Evolutionary conservation across 371 early-diverging fungal genomes (phyloP).

Genomic region (Mortierella sp.): DNA sequence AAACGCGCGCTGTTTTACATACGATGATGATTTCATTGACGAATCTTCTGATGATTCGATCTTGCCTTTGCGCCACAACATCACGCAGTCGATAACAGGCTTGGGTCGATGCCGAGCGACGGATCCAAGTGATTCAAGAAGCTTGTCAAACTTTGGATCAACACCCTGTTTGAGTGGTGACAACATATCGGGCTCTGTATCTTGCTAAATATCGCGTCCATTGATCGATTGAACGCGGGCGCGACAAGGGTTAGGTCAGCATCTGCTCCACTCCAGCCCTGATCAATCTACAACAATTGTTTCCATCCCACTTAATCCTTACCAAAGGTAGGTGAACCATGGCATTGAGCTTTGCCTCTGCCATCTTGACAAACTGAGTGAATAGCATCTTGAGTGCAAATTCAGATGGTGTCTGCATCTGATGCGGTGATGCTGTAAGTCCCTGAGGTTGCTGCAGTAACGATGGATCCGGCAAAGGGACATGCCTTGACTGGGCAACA

Average conservation of each 20-base stretch:
- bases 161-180: slow-evolving; percentile 67
- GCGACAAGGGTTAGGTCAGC: background rate
- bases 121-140: slow-evolving; percentile 83
- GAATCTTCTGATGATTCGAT: slow-evolving; percentile 72
- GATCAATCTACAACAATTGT: background rate
- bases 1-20: slow-evolving; percentile 10
- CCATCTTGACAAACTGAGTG: slow-evolving; percentile 65
- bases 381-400: slow-evolving; percentile 65
- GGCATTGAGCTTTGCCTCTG: slow-evolving; percentile 63
- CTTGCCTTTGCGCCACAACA: slow-evolving; percentile 90
- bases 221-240: background rate
- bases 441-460: slow-evolving; percentile 20
- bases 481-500: slow-evolving; percentile 35
- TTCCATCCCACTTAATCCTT: slow-evolving; percentile 3
- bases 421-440: slow-evolving; percentile 28
- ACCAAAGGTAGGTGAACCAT: slow-evolving; percentile 57
- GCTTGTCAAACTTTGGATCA: slow-evolving; percentile 85
- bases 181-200: slow-evolving; percentile 59
- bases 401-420: slow-evolving; percentile 61
- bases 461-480: background rate
- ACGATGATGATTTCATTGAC: slow-evolving; percentile 36
- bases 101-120: slow-evolving; percentile 88
- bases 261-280: background rate
- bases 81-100: slow-evolving; percentile 90
- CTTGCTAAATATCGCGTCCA: slow-evolving; percentile 36